Base-by-base conservation (phyloP, 2,329 filamentous ascomycete genomes). In the Alternaria sp. region DNA sequence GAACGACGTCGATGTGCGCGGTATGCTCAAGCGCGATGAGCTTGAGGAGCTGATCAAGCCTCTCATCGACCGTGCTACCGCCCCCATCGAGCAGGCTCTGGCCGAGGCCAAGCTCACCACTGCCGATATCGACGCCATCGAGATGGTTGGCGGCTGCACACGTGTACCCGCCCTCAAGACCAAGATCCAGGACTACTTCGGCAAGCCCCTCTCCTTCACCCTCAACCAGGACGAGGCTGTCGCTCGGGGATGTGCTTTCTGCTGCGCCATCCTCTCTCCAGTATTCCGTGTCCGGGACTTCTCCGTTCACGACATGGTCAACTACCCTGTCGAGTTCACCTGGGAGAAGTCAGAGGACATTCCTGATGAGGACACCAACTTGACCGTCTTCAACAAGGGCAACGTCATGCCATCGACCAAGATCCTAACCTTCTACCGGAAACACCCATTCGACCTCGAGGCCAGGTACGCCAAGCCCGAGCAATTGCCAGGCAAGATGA, bases 301-400 rank as follows among this genome's bases (percentile, higher is more conserved):
- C 81, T 88, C 93, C 69, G 90, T 98, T 61, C 93, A 98, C 85
- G 95, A 99, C 80, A 94, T 98, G 72, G 92, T 97, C 81, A 92
- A 89, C 84, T 99, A 98, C 83, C 95, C 95, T 48, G 96, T 99
- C 78, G 94, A 99, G 78, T 99, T 99, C 80, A 91, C 90, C 52
- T 99, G 95, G 95, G 95, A 99, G 84, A 96, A 98, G 85, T 96
- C 94, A 26, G 88, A 93, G 60, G 95, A 99, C 74, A 99, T 99
- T 71, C 95, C 95, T 26, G 95, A 99, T 72, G 95, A 99, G 84
- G 95, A 98, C 79, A 98, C 95, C 55, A 96, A 89, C 82, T 84
- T 99, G 70, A 97, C 92, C 34, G 95, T 99, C 74, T 99, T 99
- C 82, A 96, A 95, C 86, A 93, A 90, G 80, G 94, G 94, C 79